A percentile compares a stretch with the other conserved stretches of the same genome.
phyloP scores from a whole-genome alignment of 495 filamentous ascomycete genomes.

The Neurospora sp. region DNA sequence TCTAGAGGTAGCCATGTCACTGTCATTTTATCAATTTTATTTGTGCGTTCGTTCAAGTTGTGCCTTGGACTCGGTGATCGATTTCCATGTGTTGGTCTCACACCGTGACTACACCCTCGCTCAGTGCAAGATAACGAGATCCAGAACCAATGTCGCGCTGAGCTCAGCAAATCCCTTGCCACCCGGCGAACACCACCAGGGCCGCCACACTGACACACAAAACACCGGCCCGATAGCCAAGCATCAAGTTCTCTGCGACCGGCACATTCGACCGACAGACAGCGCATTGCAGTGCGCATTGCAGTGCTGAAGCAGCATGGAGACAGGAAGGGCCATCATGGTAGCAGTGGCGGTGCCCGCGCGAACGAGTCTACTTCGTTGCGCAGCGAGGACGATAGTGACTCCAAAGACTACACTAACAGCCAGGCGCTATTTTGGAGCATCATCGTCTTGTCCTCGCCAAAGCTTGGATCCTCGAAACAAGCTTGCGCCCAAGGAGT shows the following conservation, averaged over 20 bases:
- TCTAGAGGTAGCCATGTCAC: not conserved
- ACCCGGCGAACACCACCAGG: not conserved
- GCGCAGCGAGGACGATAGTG: not conserved
- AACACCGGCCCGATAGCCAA: not conserved
- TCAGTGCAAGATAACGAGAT: not conserved
- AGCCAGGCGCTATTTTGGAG: not conserved
- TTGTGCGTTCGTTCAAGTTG: not conserved
- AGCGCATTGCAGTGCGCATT: not conserved
- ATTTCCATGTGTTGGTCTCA: not conserved
- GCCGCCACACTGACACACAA: not conserved
- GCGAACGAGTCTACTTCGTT: not conserved
- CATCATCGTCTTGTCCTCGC: not conserved
- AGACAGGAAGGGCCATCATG: not conserved
- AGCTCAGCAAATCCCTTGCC: not conserved
- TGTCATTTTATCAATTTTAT: not conserved
- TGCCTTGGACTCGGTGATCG: not conserved
- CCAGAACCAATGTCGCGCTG: not conserved
- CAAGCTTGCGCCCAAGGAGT: constrained; percentile 37
- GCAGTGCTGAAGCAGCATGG: not conserved
- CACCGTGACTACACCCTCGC: not conserved
- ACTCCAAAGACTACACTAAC: not conserved
- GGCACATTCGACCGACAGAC: not conserved
- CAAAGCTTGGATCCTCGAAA: not conserved
- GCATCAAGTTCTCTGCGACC: not conserved
- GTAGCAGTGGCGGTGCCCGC: not conserved